Evolutionary conservation across 805 yeast species (phyloP).

Genomic region (Henningerozyma blattae): DNA sequence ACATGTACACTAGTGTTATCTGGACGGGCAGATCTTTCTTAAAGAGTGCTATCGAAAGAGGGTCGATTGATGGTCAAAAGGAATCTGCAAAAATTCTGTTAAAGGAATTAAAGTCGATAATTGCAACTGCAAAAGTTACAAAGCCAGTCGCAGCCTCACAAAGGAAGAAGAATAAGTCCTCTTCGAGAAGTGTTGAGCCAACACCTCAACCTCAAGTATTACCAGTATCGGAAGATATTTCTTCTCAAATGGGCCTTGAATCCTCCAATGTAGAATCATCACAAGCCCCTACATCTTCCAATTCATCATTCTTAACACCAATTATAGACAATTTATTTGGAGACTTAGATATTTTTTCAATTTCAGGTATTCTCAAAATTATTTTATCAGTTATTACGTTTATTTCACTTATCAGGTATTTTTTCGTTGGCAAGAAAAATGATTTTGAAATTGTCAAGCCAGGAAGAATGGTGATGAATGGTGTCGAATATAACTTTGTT

Average conservation of each 20-base stretch:
- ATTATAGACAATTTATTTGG: slow-evolving; percentile 2
- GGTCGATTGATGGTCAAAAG: slow-evolving; percentile 65
- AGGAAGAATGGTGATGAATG: slow-evolving; percentile 23
- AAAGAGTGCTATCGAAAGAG: slow-evolving; percentile 65
- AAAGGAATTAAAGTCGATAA: slow-evolving; percentile 27
- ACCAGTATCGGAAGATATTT: neutral
- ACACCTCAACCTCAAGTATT: neutral
- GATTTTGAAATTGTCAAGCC: slow-evolving; percentile 11
- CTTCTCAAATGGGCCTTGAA: too few species aligned
- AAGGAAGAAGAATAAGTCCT: neutral
- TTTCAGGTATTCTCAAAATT: slow-evolving; percentile 6
- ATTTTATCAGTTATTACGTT: slow-evolving; percentile 4
- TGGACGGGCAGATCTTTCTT: slow-evolving; percentile 75
- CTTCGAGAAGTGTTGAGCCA: neutral
- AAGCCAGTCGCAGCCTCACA: too few species aligned
- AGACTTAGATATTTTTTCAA: slow-evolving; percentile 12
- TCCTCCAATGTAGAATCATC: too few species aligned
- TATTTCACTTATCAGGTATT: slow-evolving; percentile 4
- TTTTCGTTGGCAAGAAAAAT: slow-evolving; percentile 3
- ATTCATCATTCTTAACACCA: neutral
- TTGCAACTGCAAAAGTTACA: slow-evolving; percentile 5
- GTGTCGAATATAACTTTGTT: slow-evolving; percentile 27
- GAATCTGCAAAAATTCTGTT: slow-evolving; percentile 38
- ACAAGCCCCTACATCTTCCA: neutral
- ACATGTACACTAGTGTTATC: slow-evolving; percentile 44